Evolutionary conservation across 2,329 filamentous ascomycete genomes (phyloP).

Genomic region (Pestalotiopsis sp.): DNA sequence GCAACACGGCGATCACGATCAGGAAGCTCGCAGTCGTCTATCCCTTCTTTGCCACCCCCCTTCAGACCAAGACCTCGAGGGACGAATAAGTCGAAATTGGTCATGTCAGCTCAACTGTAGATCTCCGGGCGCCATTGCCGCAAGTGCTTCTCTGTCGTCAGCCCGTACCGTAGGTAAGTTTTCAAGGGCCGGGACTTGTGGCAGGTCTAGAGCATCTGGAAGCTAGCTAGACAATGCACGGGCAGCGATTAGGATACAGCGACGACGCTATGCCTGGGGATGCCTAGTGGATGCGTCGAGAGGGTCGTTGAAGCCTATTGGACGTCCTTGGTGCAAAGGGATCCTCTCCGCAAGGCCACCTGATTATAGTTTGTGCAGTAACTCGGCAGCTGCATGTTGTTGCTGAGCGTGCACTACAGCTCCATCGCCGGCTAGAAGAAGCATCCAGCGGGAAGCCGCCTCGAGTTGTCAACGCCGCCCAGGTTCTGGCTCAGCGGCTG

Average conservation of each 20-base stretch:
- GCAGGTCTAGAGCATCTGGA: constrained; percentile 12
- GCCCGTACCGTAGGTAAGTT: not conserved
- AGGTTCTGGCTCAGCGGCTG: not conserved
- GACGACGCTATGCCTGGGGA: not conserved
- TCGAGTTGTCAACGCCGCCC: not conserved
- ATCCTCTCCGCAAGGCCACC: not conserved
- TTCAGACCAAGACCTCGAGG: not conserved
- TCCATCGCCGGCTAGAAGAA: not conserved
- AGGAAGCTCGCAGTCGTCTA: constrained; percentile 4
- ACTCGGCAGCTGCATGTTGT: constrained; percentile 3
- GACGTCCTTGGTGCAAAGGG: no score
- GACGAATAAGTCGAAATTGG: not conserved
- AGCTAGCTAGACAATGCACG: constrained; percentile 4
- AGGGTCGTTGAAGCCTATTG: no score
- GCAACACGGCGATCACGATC: constrained; percentile 10
- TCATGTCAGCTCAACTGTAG: constrained; percentile 6
- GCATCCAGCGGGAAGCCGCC: constrained; percentile 1
- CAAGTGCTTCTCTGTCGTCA: not conserved
- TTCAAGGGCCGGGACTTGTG: not conserved
- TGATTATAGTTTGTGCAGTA: not conserved
- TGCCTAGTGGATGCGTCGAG: not conserved
- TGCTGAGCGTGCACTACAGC: not conserved
- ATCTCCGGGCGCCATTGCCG: not conserved
- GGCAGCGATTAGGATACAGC: not conserved
- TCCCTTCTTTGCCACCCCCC: not conserved